Percentiles rank a stretch among this genome's conserved stretches.
Evolutionary conservation across 805 yeast genomes (phyloP).

Genomic region (Metschnikowia hibisci): DNA sequence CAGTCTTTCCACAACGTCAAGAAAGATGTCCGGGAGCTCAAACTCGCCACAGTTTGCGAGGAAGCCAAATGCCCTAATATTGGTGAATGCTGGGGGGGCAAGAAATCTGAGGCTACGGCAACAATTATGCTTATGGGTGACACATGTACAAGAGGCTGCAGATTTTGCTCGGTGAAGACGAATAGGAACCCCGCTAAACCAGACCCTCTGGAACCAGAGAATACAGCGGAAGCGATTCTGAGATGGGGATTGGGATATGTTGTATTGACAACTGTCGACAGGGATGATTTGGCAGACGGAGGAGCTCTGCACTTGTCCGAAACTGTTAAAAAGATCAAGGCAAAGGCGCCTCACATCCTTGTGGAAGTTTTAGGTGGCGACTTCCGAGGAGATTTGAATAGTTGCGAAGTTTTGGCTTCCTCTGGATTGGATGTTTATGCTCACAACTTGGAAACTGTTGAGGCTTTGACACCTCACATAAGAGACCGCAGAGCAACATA

Average conservation of each 20-base stretch:
- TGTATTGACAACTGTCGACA: conserved; percentile 93
- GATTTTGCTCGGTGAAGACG: conserved; percentile 96
- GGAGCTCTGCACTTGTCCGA: conserved; percentile 89
- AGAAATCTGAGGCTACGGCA: conserved; percentile 89
- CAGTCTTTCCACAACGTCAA: conserved; percentile 74
- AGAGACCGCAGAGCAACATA: conserved; percentile 97
- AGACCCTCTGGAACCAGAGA: conserved; percentile 95
- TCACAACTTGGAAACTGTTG: conserved; percentile 95
- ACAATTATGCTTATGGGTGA: conserved; percentile 98
- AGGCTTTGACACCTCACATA: conserved; percentile 87
- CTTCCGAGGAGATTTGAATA: conserved; percentile 82
- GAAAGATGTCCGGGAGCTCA: conserved; percentile 81
- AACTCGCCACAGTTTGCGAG: conserved; percentile 93
- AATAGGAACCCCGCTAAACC: conserved; percentile 80
- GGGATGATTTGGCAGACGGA: conserved; percentile 92
- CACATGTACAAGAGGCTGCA: conserved; percentile 98
- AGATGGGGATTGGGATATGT: conserved; percentile 99
- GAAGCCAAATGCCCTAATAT: conserved; percentile 99
- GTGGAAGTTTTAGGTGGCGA: conserved; percentile 96
- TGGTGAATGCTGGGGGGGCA: conserved; percentile 99
- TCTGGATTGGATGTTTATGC: conserved; percentile 96
- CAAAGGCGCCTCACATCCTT: conserved; percentile 82
- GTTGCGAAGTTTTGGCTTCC: conserved; percentile 73
- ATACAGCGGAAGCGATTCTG: conserved; percentile 94
- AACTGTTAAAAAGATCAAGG: conserved; percentile 79